A percentile compares a stretch with the other conserved stretches of the same genome.
phyloP scores from a whole-genome alignment of 2,329 filamentous ascomycete species.

The Talaromyces albobiverticillius region DNA sequence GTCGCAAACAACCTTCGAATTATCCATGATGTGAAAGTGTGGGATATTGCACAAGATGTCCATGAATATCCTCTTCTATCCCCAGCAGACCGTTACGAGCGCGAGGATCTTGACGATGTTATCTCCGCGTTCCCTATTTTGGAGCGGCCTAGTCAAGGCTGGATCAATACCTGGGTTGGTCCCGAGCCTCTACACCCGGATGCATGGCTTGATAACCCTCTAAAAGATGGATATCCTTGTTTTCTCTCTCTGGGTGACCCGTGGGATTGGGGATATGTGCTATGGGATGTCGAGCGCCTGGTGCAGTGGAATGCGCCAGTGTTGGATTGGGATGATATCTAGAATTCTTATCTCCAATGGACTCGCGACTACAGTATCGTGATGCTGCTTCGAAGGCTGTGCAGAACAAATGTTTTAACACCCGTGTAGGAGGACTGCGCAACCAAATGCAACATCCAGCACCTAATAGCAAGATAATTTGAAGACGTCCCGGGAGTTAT shows the following conservation, averaged over 20 bases:
- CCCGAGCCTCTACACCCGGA: conserved; percentile 15
- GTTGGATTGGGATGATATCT: no score
- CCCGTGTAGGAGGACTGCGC: no score
- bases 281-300: background rate
- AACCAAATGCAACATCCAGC: no score
- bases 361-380: no score
- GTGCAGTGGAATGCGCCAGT: background rate
- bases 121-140: background rate
- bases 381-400: no score
- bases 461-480: no score
- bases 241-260: no score
- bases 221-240: no score
- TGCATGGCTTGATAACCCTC: background rate
- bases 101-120: background rate
- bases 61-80: background rate
- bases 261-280: background rate
- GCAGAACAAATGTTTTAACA: no score
- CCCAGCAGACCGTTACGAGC: background rate
- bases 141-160: conserved; percentile 22
- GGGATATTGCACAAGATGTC: background rate
- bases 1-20: background rate
- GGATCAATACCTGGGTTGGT: conserved; percentile 22
- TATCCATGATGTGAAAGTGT: background rate
- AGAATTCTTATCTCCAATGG: no score
- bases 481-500: no score